Base-by-base conservation (phyloP, 225 moss, liverwort and hornwort genomes). In the Lunularia cruciata region DNA sequence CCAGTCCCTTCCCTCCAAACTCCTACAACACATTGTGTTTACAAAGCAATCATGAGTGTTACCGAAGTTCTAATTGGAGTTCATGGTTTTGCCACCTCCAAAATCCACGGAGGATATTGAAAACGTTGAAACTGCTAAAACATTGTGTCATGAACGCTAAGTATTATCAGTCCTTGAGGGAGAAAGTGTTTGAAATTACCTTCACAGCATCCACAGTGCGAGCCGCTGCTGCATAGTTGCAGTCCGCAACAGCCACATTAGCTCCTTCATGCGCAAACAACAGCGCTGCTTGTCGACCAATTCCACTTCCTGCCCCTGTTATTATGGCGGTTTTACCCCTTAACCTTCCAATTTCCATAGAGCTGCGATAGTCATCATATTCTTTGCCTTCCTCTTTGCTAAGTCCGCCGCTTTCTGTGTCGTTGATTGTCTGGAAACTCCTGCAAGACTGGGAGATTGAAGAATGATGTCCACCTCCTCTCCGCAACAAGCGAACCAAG, bases 211-310 rank as follows among this genome's bases (percentile, higher is more conserved):
- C 98, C 42, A 92, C 98, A 53, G 93, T 99, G 75, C 86, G 84
- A 38, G 89, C 91, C 16, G 93, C 98, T 57, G 93, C 86, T 46
- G 93, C 80, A 36, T 86, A 77, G 64, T 99, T 88, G 63, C 85
- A 70, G 22, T 99, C 93, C 30, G 88, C 78, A 40, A 89, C 93
- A 61, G 75, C 88, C 25, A 98, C 93, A 62, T 87, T 93, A 28
- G 98, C 98, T 60, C 98, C 98, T 70, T 98, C 98, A 23, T 89
- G 92, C 0, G 93, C 98, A 7, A 98, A 98, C 75, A 98, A 62
- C 5, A 98, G 80, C 28, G 98, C 91, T 69, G 93, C 91, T 67
- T 98, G 89, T 19, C 89, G 77, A 67, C 98, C 98, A 60, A 98
- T 98, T 69, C 98, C 98, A 78, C 89, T 98, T 53, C 98, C 98